phyloP scores from a whole-genome alignment of 805 yeast genomes.

The Scheffersomyces lignosus region DNA sequence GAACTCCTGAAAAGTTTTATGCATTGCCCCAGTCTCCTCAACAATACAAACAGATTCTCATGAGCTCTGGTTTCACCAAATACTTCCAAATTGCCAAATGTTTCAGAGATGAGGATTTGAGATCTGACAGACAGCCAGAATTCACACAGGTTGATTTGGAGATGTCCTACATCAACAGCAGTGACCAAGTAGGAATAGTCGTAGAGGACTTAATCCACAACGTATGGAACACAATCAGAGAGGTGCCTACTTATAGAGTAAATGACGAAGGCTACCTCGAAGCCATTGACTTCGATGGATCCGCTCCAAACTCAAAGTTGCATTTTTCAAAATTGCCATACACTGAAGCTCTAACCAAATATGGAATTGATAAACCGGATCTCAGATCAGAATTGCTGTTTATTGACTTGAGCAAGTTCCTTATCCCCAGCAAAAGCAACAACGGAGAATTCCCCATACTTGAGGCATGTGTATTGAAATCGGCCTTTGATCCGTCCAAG shows the following conservation, averaged over 20 bases:
- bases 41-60: constrained; percentile 90
- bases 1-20: constrained; percentile 61
- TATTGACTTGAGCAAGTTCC: constrained; percentile 43
- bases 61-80: constrained; percentile 87
- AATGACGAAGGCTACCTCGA: constrained; percentile 30
- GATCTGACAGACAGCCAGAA: constrained; percentile 96
- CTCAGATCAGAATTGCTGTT: constrained; percentile 62
- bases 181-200: constrained; percentile 62
- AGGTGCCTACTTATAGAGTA: constrained; percentile 37
- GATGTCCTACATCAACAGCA: constrained; percentile 74
- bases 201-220: constrained; percentile 57
- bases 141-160: constrained; percentile 97
- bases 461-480: constrained; percentile 68
- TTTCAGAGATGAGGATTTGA: constrained; percentile 92
- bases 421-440: constrained; percentile 28
- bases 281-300: constrained; percentile 11
- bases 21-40: constrained; percentile 98
- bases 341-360: constrained; percentile 63
- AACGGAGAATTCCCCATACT: constrained; percentile 58
- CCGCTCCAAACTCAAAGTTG: constrained; percentile 8
- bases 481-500: constrained; percentile 36
- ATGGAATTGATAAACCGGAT: constrained; percentile 96
- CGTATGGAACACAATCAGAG: constrained; percentile 55
- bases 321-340: constrained; percentile 53
- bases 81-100: constrained; percentile 93